Base-by-base conservation (phyloP, 148 eudicot genomes). In the Persicaria tinctoria region DNA sequence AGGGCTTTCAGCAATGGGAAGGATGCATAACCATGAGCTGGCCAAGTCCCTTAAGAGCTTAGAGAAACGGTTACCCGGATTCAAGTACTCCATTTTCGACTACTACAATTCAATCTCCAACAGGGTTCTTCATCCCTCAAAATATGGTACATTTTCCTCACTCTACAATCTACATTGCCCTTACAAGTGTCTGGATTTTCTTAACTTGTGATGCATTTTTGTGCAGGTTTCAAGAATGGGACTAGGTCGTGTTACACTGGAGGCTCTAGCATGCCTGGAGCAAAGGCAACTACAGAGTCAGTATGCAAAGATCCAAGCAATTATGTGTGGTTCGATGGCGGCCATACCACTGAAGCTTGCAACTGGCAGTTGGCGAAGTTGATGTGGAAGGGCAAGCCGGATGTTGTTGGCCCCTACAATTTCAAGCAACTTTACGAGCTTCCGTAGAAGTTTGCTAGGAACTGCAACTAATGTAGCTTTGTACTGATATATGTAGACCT, bases 21-120 rank as follows among this genome's bases (percentile, higher is more conserved):
- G 63, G 10, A 27, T 48, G 38, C 78, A 79, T 68, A 79, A 79
- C 45, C 0, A n/a, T 6, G 13, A 6, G 1, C 74, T 79, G 48
- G 48, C 74, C 4, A 27, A 49, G 9, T 23, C 74, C 3, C 71
- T 74, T 46, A n/a, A 49, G 41, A 62, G 3, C 4, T 23, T 69
- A 46, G 78, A 71, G 41, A 4, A 48, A 14, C 23, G 62, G 41
- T 16, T 79, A 6, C 82, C 75, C 0, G 75, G 78, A 51, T 75
- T 79, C 64, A 75, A 75, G 18, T 79, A 79, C 59, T 70, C 78
- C 5, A 79, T 75, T 49, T 79, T 75, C 41, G 75, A 79, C 49
- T 79, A 75, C 72, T 75, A 79, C 51, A 18, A 73, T 23, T 23
- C 80, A 46, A 66, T 78, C 18, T 56, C 16, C 4, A 51, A 78